phyloP scores from a whole-genome alignment of 2,329 filamentous ascomycete genomes.

The Penicillium frequentans region DNA sequence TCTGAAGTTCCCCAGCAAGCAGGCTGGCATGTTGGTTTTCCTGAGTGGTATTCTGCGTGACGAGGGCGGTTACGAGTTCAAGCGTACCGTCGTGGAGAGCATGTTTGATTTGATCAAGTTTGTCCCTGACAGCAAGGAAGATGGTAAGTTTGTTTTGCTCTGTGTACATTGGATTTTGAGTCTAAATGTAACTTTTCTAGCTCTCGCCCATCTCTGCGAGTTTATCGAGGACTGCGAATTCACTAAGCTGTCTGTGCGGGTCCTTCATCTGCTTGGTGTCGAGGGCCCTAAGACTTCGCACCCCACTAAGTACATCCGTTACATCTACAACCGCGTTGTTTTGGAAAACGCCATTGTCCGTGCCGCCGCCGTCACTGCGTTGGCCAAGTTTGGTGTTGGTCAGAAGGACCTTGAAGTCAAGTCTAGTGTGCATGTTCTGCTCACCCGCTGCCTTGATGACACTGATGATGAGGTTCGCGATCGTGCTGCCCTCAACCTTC shows the following conservation, averaged over 20 bases:
- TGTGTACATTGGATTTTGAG: background rate
- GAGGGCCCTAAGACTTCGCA: conserved; percentile 95
- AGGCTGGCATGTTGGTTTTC: conserved; percentile 96
- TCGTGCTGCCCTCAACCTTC: conserved; percentile 86
- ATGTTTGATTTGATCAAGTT: conserved; percentile 99
- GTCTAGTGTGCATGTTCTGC: conserved; percentile 87
- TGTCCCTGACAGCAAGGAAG: conserved; percentile 80
- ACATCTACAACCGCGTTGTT: conserved; percentile 98
- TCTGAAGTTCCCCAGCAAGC: conserved; percentile 96
- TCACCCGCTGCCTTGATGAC: conserved; percentile 92
- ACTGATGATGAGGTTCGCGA: conserved; percentile 97
- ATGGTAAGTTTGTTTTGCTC: conserved; percentile 42
- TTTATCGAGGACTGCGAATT: conserved; percentile 99
- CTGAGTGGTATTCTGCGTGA: conserved; percentile 94
- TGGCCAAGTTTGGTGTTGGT: conserved; percentile 95
- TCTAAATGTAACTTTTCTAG: conserved; percentile 37
- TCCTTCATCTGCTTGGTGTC: conserved; percentile 87
- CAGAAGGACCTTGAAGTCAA: conserved; percentile 97
- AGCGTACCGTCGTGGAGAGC: conserved; percentile 94
- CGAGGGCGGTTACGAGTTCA: conserved; percentile 97
- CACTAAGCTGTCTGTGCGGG: conserved; percentile 93
- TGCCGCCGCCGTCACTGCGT: conserved; percentile 89
- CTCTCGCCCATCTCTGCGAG: conserved; percentile 92
- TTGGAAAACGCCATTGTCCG: conserved; percentile 95
- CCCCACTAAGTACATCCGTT: conserved; percentile 97